Evolutionary conservation across 2,329 filamentous ascomycete species (phyloP), one percentile per base, ranked within the genome.

Genomic region (Scytalidium sp.): DNA sequence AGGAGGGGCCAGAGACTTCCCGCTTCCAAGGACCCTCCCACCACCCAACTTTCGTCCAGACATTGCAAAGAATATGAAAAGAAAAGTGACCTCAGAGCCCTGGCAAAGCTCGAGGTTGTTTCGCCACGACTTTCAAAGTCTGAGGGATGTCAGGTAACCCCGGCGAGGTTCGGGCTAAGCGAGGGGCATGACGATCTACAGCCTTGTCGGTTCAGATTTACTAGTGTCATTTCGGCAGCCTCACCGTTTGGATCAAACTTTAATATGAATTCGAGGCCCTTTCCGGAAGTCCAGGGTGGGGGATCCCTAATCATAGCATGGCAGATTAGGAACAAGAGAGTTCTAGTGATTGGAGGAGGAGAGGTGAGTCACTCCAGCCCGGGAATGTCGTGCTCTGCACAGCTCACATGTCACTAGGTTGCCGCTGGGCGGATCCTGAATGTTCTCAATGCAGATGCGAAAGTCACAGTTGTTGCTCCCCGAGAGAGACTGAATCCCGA

Each of bases 301-400:
- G 94, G 92, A 51, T 97, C 93, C 54, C 74, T 99, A 57, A 94
- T 99, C 56, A 75, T 99, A 46, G 94, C 94, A 65, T 99, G 93
- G 92, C 94, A 97, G 73, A 85, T 96, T 62, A 87, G 84, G 65
- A 85, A 86, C 68, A 97, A 95, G 71, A 83, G 84, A 56, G 87
- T 97, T 15, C 74, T 99, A n/a, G 88, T 99, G 3, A 83, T 99
- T 7, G 94, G 94, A 56, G 94, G 94, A 61, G 94, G 94, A 69
- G 93, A 97, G 79, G 93, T 96, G 74, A 55, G 58, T 48, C 27
- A 32, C 48, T 25, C 15, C 13, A 50, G 41, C n/a, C n/a, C n/a
- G n/a, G 44, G 11, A 39, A 19, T 46, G 10, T 42, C 15, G 17
- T 25, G 3, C 15, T 11, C 19, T 48, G 23, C 42, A 48, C 49